Evolutionary conservation across 202 grass and related monocot genomes (phyloP).

Genomic region (Carex sylvatica): DNA sequence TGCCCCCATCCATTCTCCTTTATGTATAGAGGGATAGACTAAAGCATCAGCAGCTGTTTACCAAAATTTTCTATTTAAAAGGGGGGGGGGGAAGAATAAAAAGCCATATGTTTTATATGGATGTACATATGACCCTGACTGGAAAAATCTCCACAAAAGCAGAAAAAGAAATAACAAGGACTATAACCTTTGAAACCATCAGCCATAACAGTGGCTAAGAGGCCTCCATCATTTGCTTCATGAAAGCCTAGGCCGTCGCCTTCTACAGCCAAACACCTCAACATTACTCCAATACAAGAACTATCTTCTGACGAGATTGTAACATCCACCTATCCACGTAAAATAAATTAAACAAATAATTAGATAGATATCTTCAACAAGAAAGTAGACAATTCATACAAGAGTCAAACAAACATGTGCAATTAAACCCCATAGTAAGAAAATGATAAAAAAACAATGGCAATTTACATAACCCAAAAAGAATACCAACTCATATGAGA

Average conservation of each 20-base stretch:
- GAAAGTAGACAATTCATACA: not conserved
- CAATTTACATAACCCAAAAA: not conserved
- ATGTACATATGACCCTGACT: not conserved
- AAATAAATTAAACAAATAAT: constrained; percentile 9
- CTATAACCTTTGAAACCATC: constrained; percentile 89
- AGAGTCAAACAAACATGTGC: not conserved
- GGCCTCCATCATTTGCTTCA: constrained; percentile 84
- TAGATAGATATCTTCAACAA: not conserved
- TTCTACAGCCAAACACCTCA: constrained; percentile 65
- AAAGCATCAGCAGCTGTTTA: not conserved
- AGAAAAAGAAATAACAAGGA: not conserved
- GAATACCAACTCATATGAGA: not conserved
- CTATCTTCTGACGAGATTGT: constrained; percentile 58
- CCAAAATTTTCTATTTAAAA: not conserved
- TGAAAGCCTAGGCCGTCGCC: constrained; percentile 81
- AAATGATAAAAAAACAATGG: not conserved
- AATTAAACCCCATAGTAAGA: not conserved
- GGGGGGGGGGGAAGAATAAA: not conserved
- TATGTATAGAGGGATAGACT: not conserved
- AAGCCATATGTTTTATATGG: not conserved
- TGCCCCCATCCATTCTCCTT: not conserved
- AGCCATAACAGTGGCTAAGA: constrained; percentile 77
- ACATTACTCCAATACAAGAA: constrained; percentile 72
- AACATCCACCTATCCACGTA: constrained; percentile 59
- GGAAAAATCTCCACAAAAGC: not conserved